A percentile compares a stretch with the other conserved stretches of the same genome.
phyloP scores from a whole-genome alignment of 2,329 filamentous ascomycete genomes.

The Cercospora sesami region DNA sequence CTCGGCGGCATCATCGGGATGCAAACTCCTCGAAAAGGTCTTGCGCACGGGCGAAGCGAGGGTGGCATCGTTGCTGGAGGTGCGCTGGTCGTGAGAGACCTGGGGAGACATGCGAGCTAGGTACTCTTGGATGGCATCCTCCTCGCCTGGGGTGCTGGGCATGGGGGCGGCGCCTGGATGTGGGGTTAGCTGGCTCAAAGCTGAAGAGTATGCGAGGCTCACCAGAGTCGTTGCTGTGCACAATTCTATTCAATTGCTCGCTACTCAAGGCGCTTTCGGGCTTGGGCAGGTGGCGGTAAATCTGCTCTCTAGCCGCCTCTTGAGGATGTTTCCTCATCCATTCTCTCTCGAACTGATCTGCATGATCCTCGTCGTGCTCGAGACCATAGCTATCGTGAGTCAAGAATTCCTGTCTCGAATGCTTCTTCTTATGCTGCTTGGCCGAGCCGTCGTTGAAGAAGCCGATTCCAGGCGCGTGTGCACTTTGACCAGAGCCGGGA shows the following conservation, averaged over 20 bases:
- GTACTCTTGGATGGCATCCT: conserved; percentile 85
- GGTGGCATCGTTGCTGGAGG: conserved; percentile 41
- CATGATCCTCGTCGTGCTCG: conserved; percentile 73
- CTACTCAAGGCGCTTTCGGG: conserved; percentile 84
- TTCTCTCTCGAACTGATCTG: conserved; percentile 82
- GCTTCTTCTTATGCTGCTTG: conserved; percentile 68
- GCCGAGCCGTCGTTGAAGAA: conserved; percentile 56
- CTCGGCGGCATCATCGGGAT: conserved; percentile 44
- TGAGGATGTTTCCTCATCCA: conserved; percentile 95
- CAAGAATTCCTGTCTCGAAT: conserved; percentile 67
- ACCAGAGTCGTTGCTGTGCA: conserved; percentile 68
- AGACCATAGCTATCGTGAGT: conserved; percentile 91
- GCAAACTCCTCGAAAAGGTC: conserved; percentile 44
- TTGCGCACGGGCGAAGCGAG: conserved; percentile 47
- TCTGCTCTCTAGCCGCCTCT: conserved; percentile 73
- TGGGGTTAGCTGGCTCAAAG: conserved; percentile 22
- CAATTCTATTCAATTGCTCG: conserved; percentile 86
- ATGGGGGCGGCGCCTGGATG: conserved; percentile 38
- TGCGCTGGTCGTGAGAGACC: conserved; percentile 36
- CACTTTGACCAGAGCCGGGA: conserved; percentile 59
- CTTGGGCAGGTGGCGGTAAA: conserved; percentile 61
- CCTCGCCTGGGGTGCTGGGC: conserved; percentile 79
- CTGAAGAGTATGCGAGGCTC: conserved; percentile 4
- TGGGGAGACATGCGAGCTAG: conserved; percentile 74
- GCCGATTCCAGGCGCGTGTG: conserved; percentile 49